Percentiles rank a stretch among this genome's conserved stretches.
Evolutionary conservation across 164 flowering plant species (phyloP).

Genomic region (Piper longum): DNA sequence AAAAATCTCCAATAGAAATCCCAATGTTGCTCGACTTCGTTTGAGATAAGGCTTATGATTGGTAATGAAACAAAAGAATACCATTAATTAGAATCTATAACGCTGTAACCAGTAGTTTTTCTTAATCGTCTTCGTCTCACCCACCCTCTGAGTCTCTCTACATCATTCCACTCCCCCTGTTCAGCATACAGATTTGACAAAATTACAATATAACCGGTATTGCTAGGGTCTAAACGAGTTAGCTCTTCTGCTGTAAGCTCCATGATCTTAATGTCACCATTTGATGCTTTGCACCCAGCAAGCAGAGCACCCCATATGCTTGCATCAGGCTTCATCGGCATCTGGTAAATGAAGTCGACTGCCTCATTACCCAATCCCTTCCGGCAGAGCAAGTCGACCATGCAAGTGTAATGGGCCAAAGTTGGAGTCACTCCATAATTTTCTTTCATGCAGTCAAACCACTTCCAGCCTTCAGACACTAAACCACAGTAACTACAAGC

Average conservation of each 20-base stretch:
- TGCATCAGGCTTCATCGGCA: conserved; percentile 47
- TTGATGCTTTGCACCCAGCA: conserved; percentile 28
- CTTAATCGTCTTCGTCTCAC: conserved; percentile 23
- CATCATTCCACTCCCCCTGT: conserved; percentile 34
- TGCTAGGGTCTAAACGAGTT: conserved; percentile 26
- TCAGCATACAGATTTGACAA: conserved; percentile 45
- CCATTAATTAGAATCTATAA: conserved; percentile 11
- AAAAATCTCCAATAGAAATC: too few relatives aligned
- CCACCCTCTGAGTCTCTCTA: conserved; percentile 30
- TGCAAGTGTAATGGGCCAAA: conserved; percentile 50
- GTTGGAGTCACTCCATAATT: conserved; percentile 31
- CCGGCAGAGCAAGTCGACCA: conserved; percentile 56
- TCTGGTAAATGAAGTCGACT: conserved; percentile 27
- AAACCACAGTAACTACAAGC: conserved; percentile 57
- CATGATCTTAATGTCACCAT: conserved; percentile 22
- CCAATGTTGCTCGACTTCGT: too few relatives aligned
- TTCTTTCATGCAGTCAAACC: conserved; percentile 36
- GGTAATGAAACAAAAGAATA: too few relatives aligned
- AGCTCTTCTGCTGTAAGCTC: conserved; percentile 32
- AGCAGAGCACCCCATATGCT: conserved; percentile 50
- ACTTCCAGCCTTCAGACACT: conserved; percentile 39
- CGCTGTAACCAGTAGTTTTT: conserved; percentile 34
- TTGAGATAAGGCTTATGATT: too few relatives aligned
- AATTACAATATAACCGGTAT: conserved; percentile 28
- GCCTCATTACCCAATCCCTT: conserved; percentile 35